Conservation (phyloP, 139 green algal species). For the Dunaliella primolecta region DNA sequence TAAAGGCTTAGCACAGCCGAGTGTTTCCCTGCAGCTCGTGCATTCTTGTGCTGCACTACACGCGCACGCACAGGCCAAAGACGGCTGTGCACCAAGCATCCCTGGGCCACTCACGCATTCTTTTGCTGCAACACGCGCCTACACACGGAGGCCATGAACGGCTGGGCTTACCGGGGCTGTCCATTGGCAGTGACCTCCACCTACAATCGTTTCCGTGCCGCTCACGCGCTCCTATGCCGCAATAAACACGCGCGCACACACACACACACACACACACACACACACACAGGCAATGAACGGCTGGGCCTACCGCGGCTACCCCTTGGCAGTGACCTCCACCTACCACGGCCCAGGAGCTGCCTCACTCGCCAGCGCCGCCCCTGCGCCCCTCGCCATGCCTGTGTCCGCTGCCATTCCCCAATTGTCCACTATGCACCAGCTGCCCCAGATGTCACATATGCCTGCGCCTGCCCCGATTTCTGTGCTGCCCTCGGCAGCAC, state of each 20-base stretch:
- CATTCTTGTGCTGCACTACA: too few relatives aligned
- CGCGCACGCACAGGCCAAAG: too few relatives aligned
- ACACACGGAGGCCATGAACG: background rate
- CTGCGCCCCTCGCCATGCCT: background rate
- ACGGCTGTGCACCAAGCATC: too few relatives aligned
- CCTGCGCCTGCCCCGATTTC: background rate
- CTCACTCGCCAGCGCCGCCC: background rate
- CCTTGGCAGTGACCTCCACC: background rate
- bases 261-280: background rate
- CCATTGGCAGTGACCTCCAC: background rate
- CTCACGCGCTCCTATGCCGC: too few relatives aligned
- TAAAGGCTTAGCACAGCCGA: too few relatives aligned
- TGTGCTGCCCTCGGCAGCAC: background rate
- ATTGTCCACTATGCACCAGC: background rate
- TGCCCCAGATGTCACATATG: background rate
- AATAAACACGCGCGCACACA: background rate
- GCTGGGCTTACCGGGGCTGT: background rate
- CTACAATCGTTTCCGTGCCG: too few relatives aligned
- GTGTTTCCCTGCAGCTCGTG: too few relatives aligned
- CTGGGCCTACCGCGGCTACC: background rate
- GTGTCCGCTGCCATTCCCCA: background rate
- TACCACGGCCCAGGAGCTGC: background rate
- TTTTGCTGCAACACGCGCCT: background rate
- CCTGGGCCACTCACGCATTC: too few relatives aligned
- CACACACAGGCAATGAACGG: background rate